Conservation (phyloP, 768 basidiomycete species). For the Termitomyces sp. region DNA sequence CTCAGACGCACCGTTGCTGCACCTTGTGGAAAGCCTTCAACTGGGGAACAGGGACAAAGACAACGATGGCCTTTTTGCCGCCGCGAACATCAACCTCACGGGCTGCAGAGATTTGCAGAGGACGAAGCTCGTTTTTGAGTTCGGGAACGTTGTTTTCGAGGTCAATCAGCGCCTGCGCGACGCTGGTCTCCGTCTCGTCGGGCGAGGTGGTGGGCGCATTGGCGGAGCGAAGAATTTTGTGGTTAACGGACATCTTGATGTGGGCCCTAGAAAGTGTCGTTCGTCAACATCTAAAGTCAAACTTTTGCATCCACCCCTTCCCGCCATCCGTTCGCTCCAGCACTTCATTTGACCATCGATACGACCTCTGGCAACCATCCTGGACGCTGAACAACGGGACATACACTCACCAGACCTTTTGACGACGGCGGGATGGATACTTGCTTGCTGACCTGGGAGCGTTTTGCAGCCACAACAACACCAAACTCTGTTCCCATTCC, state of each 20-base stretch:
- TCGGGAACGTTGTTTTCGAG: slow-evolving; percentile 98
- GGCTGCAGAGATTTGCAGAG: slow-evolving; percentile 96
- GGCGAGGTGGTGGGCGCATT: slow-evolving; percentile 90
- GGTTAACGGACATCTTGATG: slow-evolving; percentile 70
- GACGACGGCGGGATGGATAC: slow-evolving; percentile 46
- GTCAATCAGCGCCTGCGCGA: slow-evolving; percentile 96
- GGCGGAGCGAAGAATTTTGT: slow-evolving; percentile 94
- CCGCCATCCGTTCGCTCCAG: slow-evolving; percentile 25
- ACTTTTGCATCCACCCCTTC: slow-evolving; percentile 56
- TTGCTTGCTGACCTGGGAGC: slow-evolving; percentile 31
- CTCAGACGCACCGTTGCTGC: slow-evolving; percentile 76
- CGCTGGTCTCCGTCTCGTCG: slow-evolving; percentile 85
- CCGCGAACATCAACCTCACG: slow-evolving; percentile 99
- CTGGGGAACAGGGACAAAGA: slow-evolving; percentile 97
- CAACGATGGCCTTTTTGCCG: slow-evolving; percentile 98
- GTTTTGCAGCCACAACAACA: slow-evolving; percentile 32
- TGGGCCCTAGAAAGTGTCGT: slow-evolving; percentile 32
- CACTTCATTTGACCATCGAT: slow-evolving; percentile 23
- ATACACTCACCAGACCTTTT: slow-evolving; percentile 67
- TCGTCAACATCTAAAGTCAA: slow-evolving; percentile 49
- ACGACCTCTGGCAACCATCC: slow-evolving; percentile 23
- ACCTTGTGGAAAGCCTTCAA: slow-evolving; percentile 98
- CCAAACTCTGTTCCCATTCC: slow-evolving; percentile 19
- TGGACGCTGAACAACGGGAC: slow-evolving; percentile 29
- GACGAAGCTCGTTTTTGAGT: slow-evolving; percentile 94